phyloP scores from a whole-genome alignment of 768 basidiomycete species.

The Amanita fuliginea region DNA sequence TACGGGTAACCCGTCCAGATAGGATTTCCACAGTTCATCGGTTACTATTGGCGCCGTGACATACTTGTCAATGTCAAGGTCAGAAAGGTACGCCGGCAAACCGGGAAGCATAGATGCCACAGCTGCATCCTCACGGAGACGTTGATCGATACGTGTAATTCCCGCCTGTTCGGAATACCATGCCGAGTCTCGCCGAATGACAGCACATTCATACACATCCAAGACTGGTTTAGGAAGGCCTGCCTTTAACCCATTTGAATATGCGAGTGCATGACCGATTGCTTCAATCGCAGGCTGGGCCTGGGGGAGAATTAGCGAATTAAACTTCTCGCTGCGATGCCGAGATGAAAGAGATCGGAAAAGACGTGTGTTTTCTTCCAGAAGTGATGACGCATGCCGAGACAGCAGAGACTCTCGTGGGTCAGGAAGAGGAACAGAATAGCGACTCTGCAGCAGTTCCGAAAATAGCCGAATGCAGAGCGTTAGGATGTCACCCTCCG shows the following conservation, averaged over 20 bases:
- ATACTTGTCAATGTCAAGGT: constrained; percentile 37
- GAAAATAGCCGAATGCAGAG: constrained; percentile 46
- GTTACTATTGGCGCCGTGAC: constrained; percentile 44
- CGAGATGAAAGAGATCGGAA: constrained; percentile 24
- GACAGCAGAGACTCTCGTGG: constrained; percentile 41
- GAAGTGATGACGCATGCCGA: constrained; percentile 31
- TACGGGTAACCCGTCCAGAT: constrained; percentile 26
- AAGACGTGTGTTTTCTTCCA: constrained; percentile 34
- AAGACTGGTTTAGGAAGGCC: constrained; percentile 37
- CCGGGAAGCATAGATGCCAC: constrained; percentile 32
- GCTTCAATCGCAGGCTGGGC: constrained; percentile 42
- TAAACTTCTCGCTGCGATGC: constrained; percentile 42
- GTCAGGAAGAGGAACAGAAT: constrained; percentile 38
- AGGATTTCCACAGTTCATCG: constrained; percentile 37
- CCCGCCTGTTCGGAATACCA: constrained; percentile 49
- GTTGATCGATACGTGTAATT: constrained; percentile 36
- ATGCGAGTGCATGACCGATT: constrained; percentile 54
- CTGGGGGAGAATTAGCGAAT: constrained; percentile 44
- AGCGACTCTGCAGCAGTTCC: constrained; percentile 47
- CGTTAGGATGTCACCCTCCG: constrained; percentile 42
- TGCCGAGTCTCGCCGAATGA: constrained; percentile 41
- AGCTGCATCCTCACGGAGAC: constrained; percentile 34
- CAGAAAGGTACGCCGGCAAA: constrained; percentile 27
- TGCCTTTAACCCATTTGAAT: constrained; percentile 36
- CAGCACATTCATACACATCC: constrained; percentile 43